phyloP scores from a whole-genome alignment of 805 yeast species.

The Scheffersomyces amazonensis region DNA sequence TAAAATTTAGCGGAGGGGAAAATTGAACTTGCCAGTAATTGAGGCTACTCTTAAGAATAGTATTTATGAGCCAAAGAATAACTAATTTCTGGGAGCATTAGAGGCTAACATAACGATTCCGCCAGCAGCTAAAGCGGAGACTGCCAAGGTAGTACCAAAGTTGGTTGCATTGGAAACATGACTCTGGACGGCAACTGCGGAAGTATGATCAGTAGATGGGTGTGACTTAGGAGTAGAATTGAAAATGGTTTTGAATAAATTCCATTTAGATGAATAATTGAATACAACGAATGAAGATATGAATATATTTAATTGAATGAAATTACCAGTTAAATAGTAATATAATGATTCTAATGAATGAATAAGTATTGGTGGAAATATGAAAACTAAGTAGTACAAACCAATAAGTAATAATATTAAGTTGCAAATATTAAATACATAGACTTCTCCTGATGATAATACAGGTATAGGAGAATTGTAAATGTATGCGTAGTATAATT shows the following conservation, averaged over 20 bases:
- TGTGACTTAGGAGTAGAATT: not conserved
- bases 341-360: slow-evolving; percentile 10
- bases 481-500: slow-evolving; percentile 18
- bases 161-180: not conserved
- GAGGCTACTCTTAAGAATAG: no score
- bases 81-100: not conserved
- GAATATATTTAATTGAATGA: not conserved
- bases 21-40: no score
- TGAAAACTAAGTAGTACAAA: slow-evolving; percentile 12
- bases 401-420: slow-evolving; percentile 9
- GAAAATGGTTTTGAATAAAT: not conserved
- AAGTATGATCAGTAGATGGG: not conserved
- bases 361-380: slow-evolving; percentile 9
- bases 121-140: not conserved
- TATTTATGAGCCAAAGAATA: no score
- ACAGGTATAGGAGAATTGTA: slow-evolving; percentile 28
- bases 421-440: slow-evolving; percentile 15
- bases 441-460: slow-evolving; percentile 20
- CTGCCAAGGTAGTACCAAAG: not conserved
- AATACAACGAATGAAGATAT: not conserved
- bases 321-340: slow-evolving; percentile 13
- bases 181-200: not conserved
- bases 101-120: not conserved
- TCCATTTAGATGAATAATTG: not conserved
- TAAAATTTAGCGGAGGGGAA: no score